Evolutionary conservation across 768 basidiomycete species (phyloP).

Genomic region (Collybia mongolica): DNA sequence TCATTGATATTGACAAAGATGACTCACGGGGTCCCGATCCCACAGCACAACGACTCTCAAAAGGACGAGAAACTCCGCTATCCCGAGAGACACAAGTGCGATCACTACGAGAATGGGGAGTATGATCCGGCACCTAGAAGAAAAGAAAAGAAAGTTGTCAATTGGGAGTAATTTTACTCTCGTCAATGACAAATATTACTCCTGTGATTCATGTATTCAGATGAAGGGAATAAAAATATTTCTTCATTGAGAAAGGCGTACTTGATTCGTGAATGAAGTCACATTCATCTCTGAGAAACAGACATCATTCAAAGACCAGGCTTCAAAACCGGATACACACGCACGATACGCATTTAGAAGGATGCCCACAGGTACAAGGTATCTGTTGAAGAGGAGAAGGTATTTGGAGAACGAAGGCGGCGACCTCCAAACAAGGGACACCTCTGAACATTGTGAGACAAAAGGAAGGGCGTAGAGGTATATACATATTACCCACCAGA

Average conservation of each 20-base stretch:
- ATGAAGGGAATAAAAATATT: background rate
- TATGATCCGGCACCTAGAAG: slow-evolving; percentile 25
- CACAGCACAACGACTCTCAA: slow-evolving; percentile 32
- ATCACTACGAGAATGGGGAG: slow-evolving; percentile 19
- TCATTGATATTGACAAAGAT: background rate
- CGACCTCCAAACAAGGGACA: slow-evolving; percentile 27
- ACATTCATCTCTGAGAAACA: background rate
- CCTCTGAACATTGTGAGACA: slow-evolving; percentile 14
- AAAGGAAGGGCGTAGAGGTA: background rate
- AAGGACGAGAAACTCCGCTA: slow-evolving; percentile 30
- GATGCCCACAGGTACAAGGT: slow-evolving; percentile 23
- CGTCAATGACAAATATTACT: too few species aligned
- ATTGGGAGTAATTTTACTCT: too few species aligned
- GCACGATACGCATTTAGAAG: slow-evolving; percentile 23
- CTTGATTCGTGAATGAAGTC: background rate
- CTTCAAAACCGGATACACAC: slow-evolving; percentile 4
- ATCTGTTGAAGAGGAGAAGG: slow-evolving; percentile 32
- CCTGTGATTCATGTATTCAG: too few species aligned
- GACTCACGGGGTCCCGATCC: slow-evolving; percentile 25
- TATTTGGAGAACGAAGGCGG: slow-evolving; percentile 27
- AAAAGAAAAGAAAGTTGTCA: background rate
- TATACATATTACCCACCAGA: slow-evolving; percentile 10
- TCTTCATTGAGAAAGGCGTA: background rate
- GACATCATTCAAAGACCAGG: too few species aligned
- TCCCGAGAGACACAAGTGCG: slow-evolving; percentile 24